Evolutionary conservation across 2,329 filamentous ascomycete genomes (phyloP).

Genomic region (Aureobasidium melanogenum): DNA sequence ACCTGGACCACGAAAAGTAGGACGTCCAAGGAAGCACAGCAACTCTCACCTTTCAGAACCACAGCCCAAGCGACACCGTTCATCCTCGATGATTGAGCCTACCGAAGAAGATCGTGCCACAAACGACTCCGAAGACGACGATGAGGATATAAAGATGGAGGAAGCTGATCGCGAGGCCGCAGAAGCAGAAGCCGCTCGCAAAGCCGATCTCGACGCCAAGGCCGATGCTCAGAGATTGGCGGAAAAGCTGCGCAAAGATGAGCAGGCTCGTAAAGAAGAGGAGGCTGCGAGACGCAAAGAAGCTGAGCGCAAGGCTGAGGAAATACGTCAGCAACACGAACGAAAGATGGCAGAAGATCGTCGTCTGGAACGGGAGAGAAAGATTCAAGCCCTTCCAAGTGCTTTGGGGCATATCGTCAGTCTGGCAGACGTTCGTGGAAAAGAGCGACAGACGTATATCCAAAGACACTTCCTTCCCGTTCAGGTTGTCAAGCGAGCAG

Average conservation of each 20-base stretch:
- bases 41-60: conserved; percentile 18
- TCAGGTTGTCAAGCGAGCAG: conserved; percentile 14
- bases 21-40: conserved; percentile 22
- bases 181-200: conserved; percentile 14
- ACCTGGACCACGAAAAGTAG: conserved; percentile 19
- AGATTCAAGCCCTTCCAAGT: conserved; percentile 13
- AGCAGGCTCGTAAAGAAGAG: conserved; percentile 17
- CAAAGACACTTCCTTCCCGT: conserved; percentile 14
- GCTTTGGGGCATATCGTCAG: conserved; percentile 13
- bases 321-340: conserved; percentile 16
- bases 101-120: conserved; percentile 19
- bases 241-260: conserved; percentile 21
- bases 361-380: conserved; percentile 4
- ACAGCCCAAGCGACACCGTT: conserved; percentile 19
- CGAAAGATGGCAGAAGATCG: conserved; percentile 15
- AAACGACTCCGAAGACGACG: conserved; percentile 14
- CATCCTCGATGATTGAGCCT: conserved; percentile 20
- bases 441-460: conserved; percentile 9
- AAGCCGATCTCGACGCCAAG: conserved; percentile 16
- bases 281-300: conserved; percentile 17
- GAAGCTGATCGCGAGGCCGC: conserved; percentile 18
- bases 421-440: background rate
- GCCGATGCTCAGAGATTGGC: conserved; percentile 17
- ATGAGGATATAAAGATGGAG: conserved; percentile 12
- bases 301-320: conserved; percentile 17